Evolutionary conservation across 2,329 filamentous ascomycete species (phyloP), one percentile per base, ranked within the genome.

Genomic region (Exophiala dermatitidis): DNA sequence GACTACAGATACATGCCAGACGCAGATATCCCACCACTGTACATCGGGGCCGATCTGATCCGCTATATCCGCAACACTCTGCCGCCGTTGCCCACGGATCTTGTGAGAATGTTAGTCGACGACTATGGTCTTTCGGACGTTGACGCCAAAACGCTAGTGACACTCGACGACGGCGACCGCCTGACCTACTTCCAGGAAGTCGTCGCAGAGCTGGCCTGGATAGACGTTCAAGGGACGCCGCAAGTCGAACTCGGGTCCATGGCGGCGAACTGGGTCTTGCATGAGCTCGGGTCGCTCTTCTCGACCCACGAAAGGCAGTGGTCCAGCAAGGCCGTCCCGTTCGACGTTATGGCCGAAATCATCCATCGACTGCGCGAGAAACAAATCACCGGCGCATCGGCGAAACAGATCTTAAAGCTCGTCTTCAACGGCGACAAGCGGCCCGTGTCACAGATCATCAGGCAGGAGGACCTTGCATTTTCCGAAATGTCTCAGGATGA

Each of bases 1-100:
- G 93, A 98, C 69, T 98, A 98, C 69, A 80, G 93, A 40, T 98
- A 98, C 67, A 97, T 98, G 91, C 91, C 93, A 0, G 93, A 98
- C 67, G 88, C 93, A 3, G 93, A 98, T 66, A 77, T 98, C 9
- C 79, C 81, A 0, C 89, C 93, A 1, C 75, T 98, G 1, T 67
- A 90, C 2, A 85, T 98, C 56, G 83, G 83, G 5, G 66, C 72
- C 55, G 83, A 87, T 53, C 75, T 97, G 0, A 73, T 96, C 3
- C 65, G 75, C 3, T 75, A 84, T 58, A 74, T 97, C 9, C 72
- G 70, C 19, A 62, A 69, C 0, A 85, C 77, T 0, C 71, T 95
- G 54, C 87, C 88, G 3, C 75, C 80, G 26, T 73, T 86, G 6
- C 89, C 90, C 0, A 90, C 95, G 60, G 73, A 77, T 10, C 80